Percentiles rank a stretch among this genome's conserved stretches.
These are phyloP conservation scores for Termitomyces sp. DNA, from an alignment of 768 basidiomycete species.

Conservation along the genomic window DNA sequence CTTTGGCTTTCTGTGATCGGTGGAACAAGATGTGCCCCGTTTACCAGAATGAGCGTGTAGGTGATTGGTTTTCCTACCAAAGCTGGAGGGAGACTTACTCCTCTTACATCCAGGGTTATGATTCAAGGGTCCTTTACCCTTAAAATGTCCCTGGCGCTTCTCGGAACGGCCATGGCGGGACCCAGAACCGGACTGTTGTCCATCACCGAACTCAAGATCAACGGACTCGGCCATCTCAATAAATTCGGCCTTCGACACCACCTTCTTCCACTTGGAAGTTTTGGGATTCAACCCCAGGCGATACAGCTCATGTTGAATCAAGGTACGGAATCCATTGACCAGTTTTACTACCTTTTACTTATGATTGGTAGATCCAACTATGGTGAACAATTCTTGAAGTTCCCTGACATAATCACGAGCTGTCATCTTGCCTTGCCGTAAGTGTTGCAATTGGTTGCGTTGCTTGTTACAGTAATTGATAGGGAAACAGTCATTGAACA, in stretches of 20 bases:
- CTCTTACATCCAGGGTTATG: too few relatives aligned
- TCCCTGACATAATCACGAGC: slow-evolving; percentile 31
- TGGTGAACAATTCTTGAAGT: slow-evolving; percentile 27
- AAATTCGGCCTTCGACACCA: slow-evolving; percentile 7
- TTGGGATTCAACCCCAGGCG: slow-evolving; percentile 26
- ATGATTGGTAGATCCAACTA: slow-evolving; percentile 25
- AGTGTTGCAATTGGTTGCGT: slow-evolving; percentile 19
- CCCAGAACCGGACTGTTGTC: too few relatives aligned
- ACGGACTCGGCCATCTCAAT: neutral
- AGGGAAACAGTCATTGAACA: slow-evolving; percentile 5
- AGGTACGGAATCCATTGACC: slow-evolving; percentile 29
- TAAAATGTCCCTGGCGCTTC: too few relatives aligned
- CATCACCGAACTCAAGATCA: neutral
- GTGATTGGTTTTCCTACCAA: too few relatives aligned
- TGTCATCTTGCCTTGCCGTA: slow-evolving; percentile 23
- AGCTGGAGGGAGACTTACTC: too few relatives aligned
- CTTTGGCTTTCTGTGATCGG: too few relatives aligned
- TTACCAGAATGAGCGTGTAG: too few relatives aligned
- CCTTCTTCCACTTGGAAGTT: slow-evolving; percentile 23
- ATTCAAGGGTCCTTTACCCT: too few relatives aligned
- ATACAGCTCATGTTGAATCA: slow-evolving; percentile 19
- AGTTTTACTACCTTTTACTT: too few relatives aligned
- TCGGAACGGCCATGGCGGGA: too few relatives aligned
- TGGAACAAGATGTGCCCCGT: too few relatives aligned
- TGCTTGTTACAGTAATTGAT: slow-evolving; percentile 26